Base-by-base conservation (phyloP, 352 stramenopile species). In the Phytophthora quininea region DNA sequence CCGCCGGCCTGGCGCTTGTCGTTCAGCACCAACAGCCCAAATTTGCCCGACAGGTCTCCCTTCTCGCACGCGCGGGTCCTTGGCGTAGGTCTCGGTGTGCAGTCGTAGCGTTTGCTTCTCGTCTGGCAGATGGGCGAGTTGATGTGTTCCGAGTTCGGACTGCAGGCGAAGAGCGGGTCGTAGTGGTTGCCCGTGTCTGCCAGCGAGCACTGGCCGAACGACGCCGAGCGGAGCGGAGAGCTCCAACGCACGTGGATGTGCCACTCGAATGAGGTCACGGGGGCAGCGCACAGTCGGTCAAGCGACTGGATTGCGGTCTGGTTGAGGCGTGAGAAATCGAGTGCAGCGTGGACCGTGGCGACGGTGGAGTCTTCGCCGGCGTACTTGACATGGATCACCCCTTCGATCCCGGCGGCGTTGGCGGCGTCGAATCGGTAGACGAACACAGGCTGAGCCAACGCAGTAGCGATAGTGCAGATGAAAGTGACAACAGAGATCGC, bases 21-120 rank as follows among this genome's bases (percentile, higher is more conserved):
- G 24, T 70, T 58, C n/a, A 61, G 32, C 51, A 68, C 69, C 19
- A 89, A 58, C 7, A 49, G 15, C 19, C 77, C 73, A 12, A 85
- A 57, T 54, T 89, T 89, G 32, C 78, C 76, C 0, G 80, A 84
- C 32, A 89, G 51, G 19, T 89, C 80, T 29, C 76, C 80, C 31
- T 84, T 78, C 57, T 89, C 80, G 50, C 80, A 87, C 19, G 48
- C 49, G 3, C 37, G 74, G 65, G 35, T 86, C 58, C 1, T 40
- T 53, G 2, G 54, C 54, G 52, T 88, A 88, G 14, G 35, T 76
- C 14, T 32, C 54, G 0, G 76, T 12, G 49, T 82, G 61, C 80
- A 89, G 2, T 54, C 54, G 53, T 89, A 89, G 24, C 49, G 49
- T 10, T 65, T 43, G 15, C 58, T 63, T 33, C 73, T 72, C n/a